Evolutionary conservation across 768 basidiomycete genomes (phyloP).

Genomic region (Leccinum variicolor): DNA sequence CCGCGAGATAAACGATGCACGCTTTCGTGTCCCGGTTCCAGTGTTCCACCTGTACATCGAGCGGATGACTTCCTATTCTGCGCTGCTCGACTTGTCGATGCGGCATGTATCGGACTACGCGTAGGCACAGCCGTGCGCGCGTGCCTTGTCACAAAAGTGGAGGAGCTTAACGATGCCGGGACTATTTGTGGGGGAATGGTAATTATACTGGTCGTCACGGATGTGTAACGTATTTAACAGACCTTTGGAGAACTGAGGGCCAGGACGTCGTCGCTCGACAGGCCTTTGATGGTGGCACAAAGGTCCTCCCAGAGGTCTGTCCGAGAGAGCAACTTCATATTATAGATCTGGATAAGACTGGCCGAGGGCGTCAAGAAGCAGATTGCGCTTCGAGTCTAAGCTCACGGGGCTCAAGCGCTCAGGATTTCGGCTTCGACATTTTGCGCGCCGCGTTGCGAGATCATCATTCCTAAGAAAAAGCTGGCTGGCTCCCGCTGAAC

Average conservation of each 20-base stretch:
- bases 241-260: conserved; percentile 8
- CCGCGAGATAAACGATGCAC: conserved; percentile 11
- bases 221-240: not conserved
- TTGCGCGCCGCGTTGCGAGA: not conserved
- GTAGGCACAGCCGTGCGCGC: conserved; percentile 4
- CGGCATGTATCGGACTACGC: conserved; percentile 13
- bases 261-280: conserved; percentile 1
- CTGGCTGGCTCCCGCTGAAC: not conserved
- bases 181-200: not conserved
- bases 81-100: conserved; percentile 13
- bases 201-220: not conserved
- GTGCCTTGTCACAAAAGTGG: conserved; percentile 5
- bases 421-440: not conserved
- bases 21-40: conserved; percentile 3
- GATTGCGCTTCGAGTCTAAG: conserved; percentile 1
- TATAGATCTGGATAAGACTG: conserved; percentile 6
- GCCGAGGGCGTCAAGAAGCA: conserved; percentile 7
- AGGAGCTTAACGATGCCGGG: conserved; percentile 3
- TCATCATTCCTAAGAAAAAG: not conserved
- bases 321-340: conserved; percentile 10
- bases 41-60: conserved; percentile 3
- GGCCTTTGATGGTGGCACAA: not conserved
- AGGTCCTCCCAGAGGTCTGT: conserved; percentile 11
- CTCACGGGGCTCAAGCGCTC: not conserved
- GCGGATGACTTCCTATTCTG: conserved; percentile 4